phyloP scores from a whole-genome alignment of 192 early-diverging fungal species.

The Backusella australiensis region DNA sequence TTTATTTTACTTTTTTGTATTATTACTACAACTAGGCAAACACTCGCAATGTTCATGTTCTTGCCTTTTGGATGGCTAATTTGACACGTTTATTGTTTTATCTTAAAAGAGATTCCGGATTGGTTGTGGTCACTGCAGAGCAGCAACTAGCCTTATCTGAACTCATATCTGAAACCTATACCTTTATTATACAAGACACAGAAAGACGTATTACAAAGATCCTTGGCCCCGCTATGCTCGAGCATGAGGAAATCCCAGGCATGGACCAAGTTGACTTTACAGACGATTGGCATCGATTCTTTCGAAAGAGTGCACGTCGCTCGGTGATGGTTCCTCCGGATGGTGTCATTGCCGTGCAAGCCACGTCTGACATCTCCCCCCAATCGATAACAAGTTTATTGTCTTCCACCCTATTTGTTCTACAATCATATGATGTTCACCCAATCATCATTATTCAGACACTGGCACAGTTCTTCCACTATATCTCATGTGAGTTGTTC shows the following conservation, averaged over 20 bases:
- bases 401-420: constrained; percentile 60
- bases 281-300: constrained; percentile 58
- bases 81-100: constrained; percentile 78
- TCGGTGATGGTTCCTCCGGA: neutral
- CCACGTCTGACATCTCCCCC: constrained; percentile 50
- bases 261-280: constrained; percentile 60
- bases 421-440: constrained; percentile 76
- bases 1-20: neutral
- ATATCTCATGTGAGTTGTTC: constrained; percentile 76
- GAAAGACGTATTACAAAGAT: constrained; percentile 63
- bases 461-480: constrained; percentile 77
- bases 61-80: constrained; percentile 89
- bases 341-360: neutral
- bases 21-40: constrained; percentile 33
- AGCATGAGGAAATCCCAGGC: constrained; percentile 72
- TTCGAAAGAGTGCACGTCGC: constrained; percentile 33
- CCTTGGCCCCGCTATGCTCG: constrained; percentile 63
- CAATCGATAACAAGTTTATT: constrained; percentile 74
- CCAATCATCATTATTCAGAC: constrained; percentile 69
- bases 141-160: constrained; percentile 79
- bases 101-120: constrained; percentile 80
- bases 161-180: constrained; percentile 71
- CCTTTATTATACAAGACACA: constrained; percentile 60
- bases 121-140: constrained; percentile 65
- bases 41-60: constrained; percentile 54